phyloP scores from a whole-genome alignment of 148 eudicot species.

The Linanthus parryae region DNA sequence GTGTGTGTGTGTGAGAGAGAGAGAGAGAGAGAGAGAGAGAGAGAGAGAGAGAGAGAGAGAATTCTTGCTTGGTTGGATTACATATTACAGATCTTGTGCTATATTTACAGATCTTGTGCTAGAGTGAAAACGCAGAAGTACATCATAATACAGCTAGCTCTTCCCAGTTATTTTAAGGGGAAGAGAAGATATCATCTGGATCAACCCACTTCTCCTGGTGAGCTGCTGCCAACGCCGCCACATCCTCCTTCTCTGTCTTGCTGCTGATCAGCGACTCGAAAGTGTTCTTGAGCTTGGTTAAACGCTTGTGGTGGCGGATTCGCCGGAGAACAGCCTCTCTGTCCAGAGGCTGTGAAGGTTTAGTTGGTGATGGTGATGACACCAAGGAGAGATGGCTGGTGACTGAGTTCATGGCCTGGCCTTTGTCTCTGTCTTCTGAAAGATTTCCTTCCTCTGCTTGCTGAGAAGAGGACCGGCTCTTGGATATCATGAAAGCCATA shows the following conservation, averaged over 20 bases:
- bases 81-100: too few relatives aligned
- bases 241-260: neutral
- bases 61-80: too few relatives aligned
- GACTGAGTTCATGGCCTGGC: neutral
- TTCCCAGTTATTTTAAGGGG: too few relatives aligned
- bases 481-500: conserved; percentile 28
- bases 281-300: conserved; percentile 26
- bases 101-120: too few relatives aligned
- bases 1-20: too few relatives aligned
- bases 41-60: too few relatives aligned
- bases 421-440: conserved; percentile 11
- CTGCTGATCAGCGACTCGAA: conserved; percentile 17
- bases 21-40: too few relatives aligned
- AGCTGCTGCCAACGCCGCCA: too few relatives aligned
- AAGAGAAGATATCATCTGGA: conserved; percentile 16
- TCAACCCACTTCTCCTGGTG: conserved; percentile 12
- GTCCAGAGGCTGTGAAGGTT: conserved; percentile 21
- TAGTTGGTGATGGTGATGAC: conserved; percentile 18
- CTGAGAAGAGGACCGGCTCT: conserved; percentile 3
- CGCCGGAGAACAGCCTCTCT: conserved; percentile 30
- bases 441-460: conserved; percentile 6
- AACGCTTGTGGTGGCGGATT: conserved; percentile 27
- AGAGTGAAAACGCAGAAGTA: too few relatives aligned
- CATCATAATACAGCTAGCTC: too few relatives aligned
- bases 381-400: conserved; percentile 26